Percentiles rank a stretch among this genome's conserved stretches.
phyloP scores from a whole-genome alignment of 1,284 basidiomycete genomes.

The Boletus sp. region DNA sequence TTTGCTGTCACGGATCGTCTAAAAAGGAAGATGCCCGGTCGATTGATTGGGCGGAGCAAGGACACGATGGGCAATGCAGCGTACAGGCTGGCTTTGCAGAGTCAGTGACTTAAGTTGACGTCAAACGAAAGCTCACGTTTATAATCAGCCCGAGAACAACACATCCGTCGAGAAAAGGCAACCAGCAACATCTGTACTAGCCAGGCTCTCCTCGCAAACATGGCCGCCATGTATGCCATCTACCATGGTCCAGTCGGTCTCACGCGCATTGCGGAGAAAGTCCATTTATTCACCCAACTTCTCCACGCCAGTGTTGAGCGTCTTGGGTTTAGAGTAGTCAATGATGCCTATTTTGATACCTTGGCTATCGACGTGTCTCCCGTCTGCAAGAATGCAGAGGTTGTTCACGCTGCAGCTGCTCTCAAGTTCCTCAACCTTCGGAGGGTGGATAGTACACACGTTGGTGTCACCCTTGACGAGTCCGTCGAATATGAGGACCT shows the following conservation, averaged over 20 bases:
- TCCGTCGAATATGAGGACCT: conserved; percentile 77
- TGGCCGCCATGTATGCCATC: conserved; percentile 96
- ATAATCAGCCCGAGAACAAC: conserved; percentile 82
- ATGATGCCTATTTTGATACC: conserved; percentile 87
- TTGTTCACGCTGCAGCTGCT: conserved; percentile 69
- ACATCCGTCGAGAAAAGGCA: conserved; percentile 94
- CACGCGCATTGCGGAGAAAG: conserved; percentile 81
- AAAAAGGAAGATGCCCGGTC: conserved; percentile 96
- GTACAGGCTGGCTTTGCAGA: conserved; percentile 92
- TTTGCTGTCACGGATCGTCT: conserved; percentile 91
- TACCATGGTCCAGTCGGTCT: conserved; percentile 94
- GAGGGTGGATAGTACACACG: conserved; percentile 66
- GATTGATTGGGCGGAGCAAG: conserved; percentile 87
- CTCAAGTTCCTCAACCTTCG: conserved; percentile 83
- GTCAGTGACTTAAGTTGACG: conserved; percentile 43
- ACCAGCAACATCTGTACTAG: conserved; percentile 93
- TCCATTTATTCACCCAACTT: conserved; percentile 85
- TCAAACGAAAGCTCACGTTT: conserved; percentile 11
- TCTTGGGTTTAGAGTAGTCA: conserved; percentile 68
- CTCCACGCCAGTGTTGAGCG: conserved; percentile 68
- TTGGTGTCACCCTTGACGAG: conserved; percentile 94
- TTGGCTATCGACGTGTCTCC: conserved; percentile 79
- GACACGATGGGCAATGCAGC: conserved; percentile 84
- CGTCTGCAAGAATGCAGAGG: conserved; percentile 54
- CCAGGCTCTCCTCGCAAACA: conserved; percentile 93